Evolutionary conservation across 768 basidiomycete genomes (phyloP).

Genomic region (Tremella fuciformis): DNA sequence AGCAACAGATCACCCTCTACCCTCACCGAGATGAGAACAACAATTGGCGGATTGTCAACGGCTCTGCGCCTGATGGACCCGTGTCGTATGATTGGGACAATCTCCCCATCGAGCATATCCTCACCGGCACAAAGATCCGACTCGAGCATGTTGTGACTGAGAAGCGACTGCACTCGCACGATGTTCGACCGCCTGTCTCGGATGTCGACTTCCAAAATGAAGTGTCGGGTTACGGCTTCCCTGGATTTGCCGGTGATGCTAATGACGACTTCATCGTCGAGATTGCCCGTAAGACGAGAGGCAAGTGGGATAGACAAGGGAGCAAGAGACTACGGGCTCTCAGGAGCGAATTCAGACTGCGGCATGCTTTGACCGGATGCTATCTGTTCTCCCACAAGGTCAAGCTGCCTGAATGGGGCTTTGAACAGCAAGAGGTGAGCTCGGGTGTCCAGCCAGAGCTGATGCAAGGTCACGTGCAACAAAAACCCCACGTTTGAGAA

Average conservation of each 20-base stretch:
- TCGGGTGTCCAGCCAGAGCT: background rate
- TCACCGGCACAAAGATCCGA: constrained; percentile 68
- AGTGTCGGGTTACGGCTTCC: constrained; percentile 87
- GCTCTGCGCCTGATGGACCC: constrained; percentile 56
- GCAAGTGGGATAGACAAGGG: constrained; percentile 59
- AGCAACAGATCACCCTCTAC: constrained; percentile 98
- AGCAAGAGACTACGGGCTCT: constrained; percentile 71
- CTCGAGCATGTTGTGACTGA: constrained; percentile 75
- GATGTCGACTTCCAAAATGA: constrained; percentile 99
- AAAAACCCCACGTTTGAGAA: constrained; percentile 88
- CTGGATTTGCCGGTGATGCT: constrained; percentile 78
- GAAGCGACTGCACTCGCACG: constrained; percentile 91
- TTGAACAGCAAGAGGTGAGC: constrained; percentile 88
- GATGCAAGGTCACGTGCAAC: constrained; percentile 74
- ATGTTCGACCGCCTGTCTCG: constrained; percentile 86
- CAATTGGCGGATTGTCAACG: constrained; percentile 80
- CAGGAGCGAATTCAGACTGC: constrained; percentile 73
- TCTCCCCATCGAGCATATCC: constrained; percentile 64
- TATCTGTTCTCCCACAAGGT: constrained; percentile 98
- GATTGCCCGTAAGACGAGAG: constrained; percentile 64
- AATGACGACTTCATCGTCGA: constrained; percentile 89
- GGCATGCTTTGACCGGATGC: constrained; percentile 84
- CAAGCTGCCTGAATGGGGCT: constrained; percentile 96
- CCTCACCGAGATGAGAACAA: constrained; percentile 98
- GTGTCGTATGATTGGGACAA: constrained; percentile 58